These are phyloP conservation scores for Boletus bicolor DNA, from an alignment of 768 basidiomycete species.

Conservation along the genomic window DNA sequence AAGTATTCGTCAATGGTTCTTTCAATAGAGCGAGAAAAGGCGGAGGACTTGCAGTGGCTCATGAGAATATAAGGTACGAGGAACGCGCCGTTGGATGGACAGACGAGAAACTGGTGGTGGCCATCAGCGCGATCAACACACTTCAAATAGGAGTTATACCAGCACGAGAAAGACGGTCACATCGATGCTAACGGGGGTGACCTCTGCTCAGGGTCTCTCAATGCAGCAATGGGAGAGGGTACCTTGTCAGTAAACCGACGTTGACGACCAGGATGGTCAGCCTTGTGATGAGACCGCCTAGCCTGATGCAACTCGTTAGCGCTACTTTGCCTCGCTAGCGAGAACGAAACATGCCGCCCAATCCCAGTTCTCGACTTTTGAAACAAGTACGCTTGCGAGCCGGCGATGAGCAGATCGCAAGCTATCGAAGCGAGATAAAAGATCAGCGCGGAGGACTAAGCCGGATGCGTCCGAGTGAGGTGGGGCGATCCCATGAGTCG, in stretches of 20 bases:
- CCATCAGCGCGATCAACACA: not conserved
- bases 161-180: conserved; percentile 27
- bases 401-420: conserved; percentile 34
- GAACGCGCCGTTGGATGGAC: conserved; percentile 35
- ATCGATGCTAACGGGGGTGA: conserved; percentile 25
- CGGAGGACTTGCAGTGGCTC: conserved; percentile 32
- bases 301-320: conserved; percentile 11
- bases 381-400: conserved; percentile 34
- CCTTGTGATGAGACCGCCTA: conserved; percentile 33
- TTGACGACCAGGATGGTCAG: conserved; percentile 35
- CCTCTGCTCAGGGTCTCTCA: not conserved
- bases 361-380: conserved; percentile 30
- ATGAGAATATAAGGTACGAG: conserved; percentile 38
- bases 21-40: not conserved
- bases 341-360: conserved; percentile 22
- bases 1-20: not conserved
- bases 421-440: conserved; percentile 34
- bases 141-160: conserved; percentile 3
- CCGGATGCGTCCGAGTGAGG: not conserved
- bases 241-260: conserved; percentile 37
- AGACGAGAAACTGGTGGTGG: conserved; percentile 30
- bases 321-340: not conserved
- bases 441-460: conserved; percentile 30
- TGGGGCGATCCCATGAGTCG: not conserved
- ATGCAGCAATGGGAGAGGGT: not conserved